A percentile compares a stretch with the other conserved stretches of the same genome.
Conservation (phyloP, 768 basidiomycete genomes). For the Pleurotus djamor region DNA sequence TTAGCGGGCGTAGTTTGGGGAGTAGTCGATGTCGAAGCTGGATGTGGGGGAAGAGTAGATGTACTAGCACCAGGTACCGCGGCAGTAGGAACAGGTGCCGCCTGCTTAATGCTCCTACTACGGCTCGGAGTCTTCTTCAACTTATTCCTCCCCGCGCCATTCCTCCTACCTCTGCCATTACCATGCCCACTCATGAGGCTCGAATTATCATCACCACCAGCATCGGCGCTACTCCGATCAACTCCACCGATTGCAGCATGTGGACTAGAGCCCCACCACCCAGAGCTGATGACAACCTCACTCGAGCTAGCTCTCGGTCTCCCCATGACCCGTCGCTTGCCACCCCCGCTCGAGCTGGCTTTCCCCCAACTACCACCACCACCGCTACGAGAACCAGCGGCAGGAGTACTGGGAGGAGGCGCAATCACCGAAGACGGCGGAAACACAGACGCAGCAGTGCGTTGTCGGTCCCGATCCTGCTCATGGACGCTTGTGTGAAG, state of each 20-base stretch:
- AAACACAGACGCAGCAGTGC: too few species aligned
- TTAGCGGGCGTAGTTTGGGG: too few species aligned
- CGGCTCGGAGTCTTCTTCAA: conserved; percentile 3
- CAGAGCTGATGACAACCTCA: conserved; percentile 14
- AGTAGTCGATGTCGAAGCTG: too few species aligned
- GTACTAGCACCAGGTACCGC: too few species aligned
- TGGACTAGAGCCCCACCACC: neutral
- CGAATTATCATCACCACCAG: conserved; percentile 5
- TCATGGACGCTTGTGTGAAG: conserved; percentile 8
- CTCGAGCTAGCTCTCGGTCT: conserved; percentile 12
- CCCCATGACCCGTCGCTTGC: conserved; percentile 7
- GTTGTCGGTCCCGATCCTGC: too few species aligned
- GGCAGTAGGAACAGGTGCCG: too few species aligned
- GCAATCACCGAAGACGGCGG: conserved; percentile 1
- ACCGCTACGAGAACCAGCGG: neutral
- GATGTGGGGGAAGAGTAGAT: too few species aligned
- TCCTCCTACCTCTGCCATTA: too few species aligned
- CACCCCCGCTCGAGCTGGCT: too few species aligned
- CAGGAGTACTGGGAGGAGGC: conserved; percentile 6
- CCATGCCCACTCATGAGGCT: conserved; percentile 18
- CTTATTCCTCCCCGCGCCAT: neutral
- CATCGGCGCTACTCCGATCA: neutral
- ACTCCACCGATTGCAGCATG: too few species aligned
- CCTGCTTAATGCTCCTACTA: neutral
- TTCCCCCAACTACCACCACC: too few species aligned